Percentiles rank a stretch among this genome's conserved stretches.
Evolutionary conservation across 169 alveolate species (phyloP).

Genomic region (Eimeria maxima): DNA sequence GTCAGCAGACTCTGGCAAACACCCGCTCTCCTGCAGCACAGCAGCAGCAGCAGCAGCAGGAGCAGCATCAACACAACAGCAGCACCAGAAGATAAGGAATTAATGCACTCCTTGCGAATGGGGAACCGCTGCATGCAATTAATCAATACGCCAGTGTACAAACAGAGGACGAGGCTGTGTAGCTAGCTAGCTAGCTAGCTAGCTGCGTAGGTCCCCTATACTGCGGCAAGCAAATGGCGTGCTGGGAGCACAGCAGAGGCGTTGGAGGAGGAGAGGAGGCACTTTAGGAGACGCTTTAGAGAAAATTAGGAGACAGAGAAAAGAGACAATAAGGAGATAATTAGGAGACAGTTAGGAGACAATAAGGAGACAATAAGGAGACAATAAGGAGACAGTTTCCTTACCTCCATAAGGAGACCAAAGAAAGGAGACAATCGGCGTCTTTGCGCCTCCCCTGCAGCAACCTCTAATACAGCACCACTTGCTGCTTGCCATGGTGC

Average conservation of each 20-base stretch:
- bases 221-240: too few relatives aligned
- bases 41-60: background rate
- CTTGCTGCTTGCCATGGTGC: slow-evolving; percentile 80
- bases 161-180: background rate
- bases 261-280: too few relatives aligned
- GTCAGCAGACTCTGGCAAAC: slow-evolving; percentile 69
- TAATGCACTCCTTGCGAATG: too few relatives aligned
- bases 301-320: too few relatives aligned
- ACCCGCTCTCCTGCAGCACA: slow-evolving; percentile 68
- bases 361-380: too few relatives aligned
- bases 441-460: slow-evolving; percentile 54
- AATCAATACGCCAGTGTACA: background rate
- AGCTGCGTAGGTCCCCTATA: too few relatives aligned
- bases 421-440: slow-evolving; percentile 61
- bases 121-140: background rate
- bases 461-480: background rate
- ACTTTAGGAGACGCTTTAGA: background rate
- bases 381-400: background rate
- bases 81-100: background rate
- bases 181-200: too few relatives aligned
- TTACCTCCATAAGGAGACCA: slow-evolving; percentile 45
- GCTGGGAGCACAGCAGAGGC: too few relatives aligned
- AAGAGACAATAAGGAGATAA: too few relatives aligned
- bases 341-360: too few relatives aligned
- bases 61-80: too few relatives aligned